These are phyloP conservation scores for Colletotrichum lupini DNA, from an alignment of 2,329 filamentous ascomycete species.

Conservation along the genomic window DNA sequence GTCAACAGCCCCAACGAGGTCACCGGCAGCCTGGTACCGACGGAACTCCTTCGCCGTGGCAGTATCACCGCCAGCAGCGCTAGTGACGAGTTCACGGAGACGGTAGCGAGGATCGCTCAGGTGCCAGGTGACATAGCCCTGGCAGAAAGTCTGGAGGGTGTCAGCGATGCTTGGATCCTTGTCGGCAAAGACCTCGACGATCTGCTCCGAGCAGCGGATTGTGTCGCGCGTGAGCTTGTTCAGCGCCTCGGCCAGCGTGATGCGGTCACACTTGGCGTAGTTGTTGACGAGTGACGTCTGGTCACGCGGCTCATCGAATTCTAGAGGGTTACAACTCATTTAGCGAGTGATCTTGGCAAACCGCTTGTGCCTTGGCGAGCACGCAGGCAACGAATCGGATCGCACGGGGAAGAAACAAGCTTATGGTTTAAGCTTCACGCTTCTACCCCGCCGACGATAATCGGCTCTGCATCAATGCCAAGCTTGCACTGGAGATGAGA, in stretches of 20 bases:
- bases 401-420: not conserved
- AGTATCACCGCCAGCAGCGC: not conserved
- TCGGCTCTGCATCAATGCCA: not conserved
- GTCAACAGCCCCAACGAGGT: conserved; percentile 12
- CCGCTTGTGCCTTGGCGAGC: not conserved
- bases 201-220: conserved; percentile 32
- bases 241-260: conserved; percentile 32
- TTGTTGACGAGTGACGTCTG: conserved; percentile 38
- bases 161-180: conserved; percentile 31
- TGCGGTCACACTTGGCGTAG: conserved; percentile 27
- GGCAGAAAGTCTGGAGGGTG: conserved; percentile 29
- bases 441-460: not conserved
- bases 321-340: not conserved
- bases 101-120: conserved; percentile 37
- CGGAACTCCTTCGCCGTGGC: not conserved
- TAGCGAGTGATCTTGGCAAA: not conserved
- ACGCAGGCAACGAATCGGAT: not conserved
- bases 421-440: not conserved
- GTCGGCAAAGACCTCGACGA: conserved; percentile 36
- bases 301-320: conserved; percentile 37
- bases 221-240: conserved; percentile 36
- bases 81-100: conserved; percentile 34
- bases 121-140: conserved; percentile 39
- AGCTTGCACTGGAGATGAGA: not conserved
- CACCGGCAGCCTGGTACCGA: not conserved